Conservation (phyloP, 306 rosid species). For the Parietaria judaica region DNA sequence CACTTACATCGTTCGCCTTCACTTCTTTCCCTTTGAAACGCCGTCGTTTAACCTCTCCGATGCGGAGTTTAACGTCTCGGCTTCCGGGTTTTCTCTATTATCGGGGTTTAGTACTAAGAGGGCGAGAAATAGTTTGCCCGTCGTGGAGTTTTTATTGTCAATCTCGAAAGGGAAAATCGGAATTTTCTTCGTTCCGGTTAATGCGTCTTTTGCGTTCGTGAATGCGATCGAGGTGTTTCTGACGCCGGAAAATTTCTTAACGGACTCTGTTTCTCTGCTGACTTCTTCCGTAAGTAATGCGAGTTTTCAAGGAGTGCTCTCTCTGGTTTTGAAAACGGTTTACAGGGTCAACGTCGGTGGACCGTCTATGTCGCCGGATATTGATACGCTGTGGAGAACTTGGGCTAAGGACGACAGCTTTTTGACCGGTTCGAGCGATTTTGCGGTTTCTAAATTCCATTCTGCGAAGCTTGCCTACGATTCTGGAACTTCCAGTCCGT, state of each 20-base stretch:
- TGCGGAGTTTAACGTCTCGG: constrained; percentile 29
- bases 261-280: neutral
- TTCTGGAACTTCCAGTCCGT: neutral
- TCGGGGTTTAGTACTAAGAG: constrained; percentile 17
- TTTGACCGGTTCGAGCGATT: neutral
- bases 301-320: neutral
- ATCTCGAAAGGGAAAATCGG: neutral
- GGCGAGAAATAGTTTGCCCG: neutral
- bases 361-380: neutral
- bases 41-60: constrained; percentile 14
- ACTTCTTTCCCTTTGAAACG: constrained; percentile 28
- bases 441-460: neutral
- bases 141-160: constrained; percentile 27
- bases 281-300: neutral
- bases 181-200: constrained; percentile 11
- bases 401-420: constrained; percentile 14
- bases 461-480: rapidly evolving
- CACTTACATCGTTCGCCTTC: constrained; percentile 34
- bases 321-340: constrained; percentile 10
- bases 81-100: constrained; percentile 11
- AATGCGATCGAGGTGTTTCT: constrained; percentile 49
- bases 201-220: constrained; percentile 31
- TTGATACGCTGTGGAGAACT: constrained; percentile 11
- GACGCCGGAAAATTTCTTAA: constrained; percentile 11
- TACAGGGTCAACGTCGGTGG: constrained; percentile 38